Evolutionary conservation across 495 filamentous ascomycete genomes (phyloP).

Genomic region (Neurospora sp.): DNA sequence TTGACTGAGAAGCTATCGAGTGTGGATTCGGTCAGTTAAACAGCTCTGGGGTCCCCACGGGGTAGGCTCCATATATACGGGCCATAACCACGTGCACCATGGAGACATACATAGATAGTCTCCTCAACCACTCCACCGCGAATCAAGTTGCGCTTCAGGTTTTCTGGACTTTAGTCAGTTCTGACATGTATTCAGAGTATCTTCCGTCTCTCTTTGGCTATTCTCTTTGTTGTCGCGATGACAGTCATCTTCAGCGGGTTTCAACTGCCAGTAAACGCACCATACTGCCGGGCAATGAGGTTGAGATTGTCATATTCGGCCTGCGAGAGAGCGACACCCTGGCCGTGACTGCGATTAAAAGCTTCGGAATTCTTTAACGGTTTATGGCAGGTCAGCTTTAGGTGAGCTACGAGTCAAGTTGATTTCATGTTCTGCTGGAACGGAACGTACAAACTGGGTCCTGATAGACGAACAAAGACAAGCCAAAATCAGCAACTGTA

Average conservation of each 20-base stretch:
- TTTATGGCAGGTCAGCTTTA: background rate
- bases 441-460: slow-evolving; percentile 18
- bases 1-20: slow-evolving; percentile 41
- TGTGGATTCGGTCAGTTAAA: slow-evolving; percentile 6
- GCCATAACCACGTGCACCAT: background rate
- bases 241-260: background rate
- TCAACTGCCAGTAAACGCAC: slow-evolving; percentile 13
- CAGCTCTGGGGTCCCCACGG: slow-evolving; percentile 1
- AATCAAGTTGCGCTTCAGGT: slow-evolving; percentile 51
- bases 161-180: slow-evolving; percentile 32
- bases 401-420: background rate
- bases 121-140: slow-evolving; percentile 52
- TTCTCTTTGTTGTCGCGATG: background rate
- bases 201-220: background rate
- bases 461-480: slow-evolving; percentile 5
- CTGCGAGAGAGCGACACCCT: slow-evolving; percentile 17
- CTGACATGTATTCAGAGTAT: background rate
- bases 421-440: background rate
- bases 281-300: slow-evolving; percentile 21
- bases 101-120: slow-evolving; percentile 45
- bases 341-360: background rate
- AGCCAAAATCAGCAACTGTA: background rate
- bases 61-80: background rate
- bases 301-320: slow-evolving; percentile 26
- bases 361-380: slow-evolving; percentile 6